Conservation (phyloP, 371 early-diverging fungal species). For the Haplosporangium sp. region DNA sequence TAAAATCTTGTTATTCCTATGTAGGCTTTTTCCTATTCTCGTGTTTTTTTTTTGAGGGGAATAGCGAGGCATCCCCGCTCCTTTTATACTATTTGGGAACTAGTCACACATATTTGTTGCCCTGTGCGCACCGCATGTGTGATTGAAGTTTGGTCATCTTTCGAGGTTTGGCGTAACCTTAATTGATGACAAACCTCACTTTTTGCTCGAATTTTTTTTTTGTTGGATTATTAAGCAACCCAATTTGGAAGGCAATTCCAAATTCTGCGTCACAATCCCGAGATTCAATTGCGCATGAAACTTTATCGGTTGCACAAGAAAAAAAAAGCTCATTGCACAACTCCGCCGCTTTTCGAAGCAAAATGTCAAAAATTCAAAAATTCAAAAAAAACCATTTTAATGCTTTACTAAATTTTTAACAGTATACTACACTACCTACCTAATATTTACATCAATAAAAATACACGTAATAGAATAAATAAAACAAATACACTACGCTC, state of each 20-base stretch:
- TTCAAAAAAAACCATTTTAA: no score
- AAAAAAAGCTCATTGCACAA: not conserved
- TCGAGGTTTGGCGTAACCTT: not conserved
- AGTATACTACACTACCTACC: not conserved
- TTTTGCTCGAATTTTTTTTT: not conserved
- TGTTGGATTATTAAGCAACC: constrained; percentile 1
- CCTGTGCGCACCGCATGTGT: not conserved
- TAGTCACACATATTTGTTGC: not conserved
- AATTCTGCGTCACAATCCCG: not conserved
- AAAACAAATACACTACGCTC: not conserved
- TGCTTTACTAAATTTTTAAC: not conserved
- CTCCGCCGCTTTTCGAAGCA: no score
- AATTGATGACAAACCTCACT: not conserved
- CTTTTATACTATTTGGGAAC: not conserved
- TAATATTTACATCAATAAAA: not conserved
- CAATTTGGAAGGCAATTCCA: not conserved
- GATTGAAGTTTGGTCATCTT: no score
- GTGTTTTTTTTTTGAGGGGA: no score
- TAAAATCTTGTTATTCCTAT: no score
- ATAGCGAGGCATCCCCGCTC: not conserved
- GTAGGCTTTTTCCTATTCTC: no score
- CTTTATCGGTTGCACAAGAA: constrained; percentile 4
- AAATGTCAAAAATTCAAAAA: no score
- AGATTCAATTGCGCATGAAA: not conserved
- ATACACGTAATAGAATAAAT: no score